Percentiles rank a stretch among this genome's conserved stretches.
Evolutionary conservation across 495 filamentous ascomycete species (phyloP).

Genomic region (Penicillium daleae): DNA sequence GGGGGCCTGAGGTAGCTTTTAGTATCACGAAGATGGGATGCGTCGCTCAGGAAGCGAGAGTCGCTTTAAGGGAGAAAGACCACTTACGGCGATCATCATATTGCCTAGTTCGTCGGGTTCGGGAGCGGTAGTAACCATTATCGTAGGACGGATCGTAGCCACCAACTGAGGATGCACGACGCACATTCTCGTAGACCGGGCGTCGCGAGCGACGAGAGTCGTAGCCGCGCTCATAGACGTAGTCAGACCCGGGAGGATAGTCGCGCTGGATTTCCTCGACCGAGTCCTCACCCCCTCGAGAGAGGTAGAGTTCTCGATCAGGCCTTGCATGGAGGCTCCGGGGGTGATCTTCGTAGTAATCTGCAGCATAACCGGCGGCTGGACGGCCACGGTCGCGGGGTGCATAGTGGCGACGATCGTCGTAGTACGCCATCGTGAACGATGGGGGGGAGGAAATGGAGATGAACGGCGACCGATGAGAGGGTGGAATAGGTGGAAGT

Average conservation of each 20-base stretch:
- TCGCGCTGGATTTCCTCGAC: constrained; percentile 72
- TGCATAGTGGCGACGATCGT: constrained; percentile 36
- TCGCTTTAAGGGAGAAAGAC: too few species aligned
- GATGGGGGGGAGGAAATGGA: constrained; percentile 2
- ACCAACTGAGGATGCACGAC: constrained; percentile 50
- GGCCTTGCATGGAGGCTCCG: constrained; percentile 22
- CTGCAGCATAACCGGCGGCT: constrained; percentile 33
- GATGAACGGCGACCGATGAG: constrained; percentile 8
- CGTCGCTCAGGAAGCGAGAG: background rate
- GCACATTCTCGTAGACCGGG: constrained; percentile 38
- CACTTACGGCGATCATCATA: constrained; percentile 54
- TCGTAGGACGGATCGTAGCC: constrained; percentile 52
- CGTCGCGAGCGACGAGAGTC: constrained; percentile 47
- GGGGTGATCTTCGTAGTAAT: constrained; percentile 36
- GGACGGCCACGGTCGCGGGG: constrained; percentile 42
- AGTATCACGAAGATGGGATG: background rate
- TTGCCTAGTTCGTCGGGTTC: constrained; percentile 55
- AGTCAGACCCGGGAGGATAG: constrained; percentile 58
- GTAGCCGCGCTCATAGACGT: constrained; percentile 55
- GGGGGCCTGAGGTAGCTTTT: constrained; percentile 35
- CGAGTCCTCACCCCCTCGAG: constrained; percentile 60
- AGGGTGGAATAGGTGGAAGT: background rate
- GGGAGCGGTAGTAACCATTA: constrained; percentile 60
- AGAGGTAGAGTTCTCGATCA: constrained; percentile 55
- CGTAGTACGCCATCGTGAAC: constrained; percentile 47